These are phyloP conservation scores for Fraxinus anomala DNA, from an alignment of 257 asterid genomes.

Conservation along the genomic window DNA sequence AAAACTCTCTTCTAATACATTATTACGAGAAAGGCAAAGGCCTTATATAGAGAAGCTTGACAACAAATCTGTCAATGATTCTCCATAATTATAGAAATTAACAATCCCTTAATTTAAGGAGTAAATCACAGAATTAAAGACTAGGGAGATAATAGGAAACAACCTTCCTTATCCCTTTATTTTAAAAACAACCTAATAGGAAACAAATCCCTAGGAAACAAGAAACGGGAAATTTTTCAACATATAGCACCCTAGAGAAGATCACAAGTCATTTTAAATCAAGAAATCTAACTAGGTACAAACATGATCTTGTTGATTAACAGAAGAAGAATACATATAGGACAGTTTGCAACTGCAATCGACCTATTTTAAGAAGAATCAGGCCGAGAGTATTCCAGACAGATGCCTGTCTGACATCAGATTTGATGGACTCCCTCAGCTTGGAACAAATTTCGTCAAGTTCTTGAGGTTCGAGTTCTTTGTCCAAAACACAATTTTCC, in stretches of 20 bases:
- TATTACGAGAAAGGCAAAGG: too few relatives aligned
- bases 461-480: slow-evolving; percentile 81
- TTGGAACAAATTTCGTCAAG: slow-evolving; percentile 74
- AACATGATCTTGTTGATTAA: slow-evolving; percentile 21
- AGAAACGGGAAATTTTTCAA: too few relatives aligned
- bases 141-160: too few relatives aligned
- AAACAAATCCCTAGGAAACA: too few relatives aligned
- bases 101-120: too few relatives aligned
- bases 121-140: too few relatives aligned
- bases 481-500: slow-evolving; percentile 64
- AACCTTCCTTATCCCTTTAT: too few relatives aligned
- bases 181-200: too few relatives aligned
- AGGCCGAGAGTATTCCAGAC: slow-evolving; percentile 89
- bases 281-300: slow-evolving; percentile 24
- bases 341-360: slow-evolving; percentile 68
- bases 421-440: slow-evolving; percentile 67
- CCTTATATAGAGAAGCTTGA: too few relatives aligned
- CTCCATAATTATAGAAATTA: too few relatives aligned
- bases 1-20: too few relatives aligned
- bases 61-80: too few relatives aligned
- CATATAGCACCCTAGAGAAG: slow-evolving; percentile 59
- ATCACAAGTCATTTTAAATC: slow-evolving; percentile 31
- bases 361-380: slow-evolving; percentile 81
- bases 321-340: slow-evolving; percentile 16
- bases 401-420: slow-evolving; percentile 87